Percentiles rank a stretch among this genome's conserved stretches.
Conservation (phyloP, 768 basidiomycete genomes). For the Multifurca ochricompacta region DNA sequence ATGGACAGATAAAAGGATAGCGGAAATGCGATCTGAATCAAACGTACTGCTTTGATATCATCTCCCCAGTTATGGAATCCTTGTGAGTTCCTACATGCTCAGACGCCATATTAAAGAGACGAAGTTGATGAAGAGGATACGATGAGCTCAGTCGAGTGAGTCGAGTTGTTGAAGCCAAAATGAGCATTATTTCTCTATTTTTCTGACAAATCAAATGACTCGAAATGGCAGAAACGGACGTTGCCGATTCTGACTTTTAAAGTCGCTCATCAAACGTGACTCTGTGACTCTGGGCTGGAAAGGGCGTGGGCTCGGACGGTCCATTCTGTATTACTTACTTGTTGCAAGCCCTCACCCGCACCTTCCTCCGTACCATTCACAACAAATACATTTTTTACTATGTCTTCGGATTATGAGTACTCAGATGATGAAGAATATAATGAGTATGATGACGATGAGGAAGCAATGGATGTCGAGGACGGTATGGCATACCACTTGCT, state of each 20-base stretch:
- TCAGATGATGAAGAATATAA: constrained; percentile 55
- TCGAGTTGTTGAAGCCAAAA: constrained; percentile 20
- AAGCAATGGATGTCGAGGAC: constrained; percentile 53
- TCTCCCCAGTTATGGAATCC: constrained; percentile 88
- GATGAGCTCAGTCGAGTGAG: background rate
- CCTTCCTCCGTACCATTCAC: constrained; percentile 2
- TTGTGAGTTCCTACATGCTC: constrained; percentile 39
- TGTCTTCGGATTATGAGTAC: constrained; percentile 63
- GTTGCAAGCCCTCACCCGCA: background rate
- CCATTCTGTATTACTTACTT: background rate
- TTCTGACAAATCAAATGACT: background rate
- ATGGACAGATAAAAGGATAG: constrained; percentile 26
- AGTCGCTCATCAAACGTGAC: background rate
- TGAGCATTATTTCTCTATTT: constrained; percentile 28
- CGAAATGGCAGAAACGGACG: constrained; percentile 2
- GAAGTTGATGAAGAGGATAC: background rate
- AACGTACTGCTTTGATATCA: constrained; percentile 92
- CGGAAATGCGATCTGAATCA: constrained; percentile 11
- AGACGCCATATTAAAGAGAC: constrained; percentile 31
- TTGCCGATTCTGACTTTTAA: constrained; percentile 12
- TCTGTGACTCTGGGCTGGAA: constrained; percentile 1
- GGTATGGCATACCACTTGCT: constrained; percentile 29
- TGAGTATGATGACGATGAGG: constrained; percentile 67
- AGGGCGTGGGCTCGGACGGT: background rate
- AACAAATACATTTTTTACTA: constrained; percentile 21